Conservation (phyloP, 805 yeast genomes). For the Myxozyma nipponensis region DNA sequence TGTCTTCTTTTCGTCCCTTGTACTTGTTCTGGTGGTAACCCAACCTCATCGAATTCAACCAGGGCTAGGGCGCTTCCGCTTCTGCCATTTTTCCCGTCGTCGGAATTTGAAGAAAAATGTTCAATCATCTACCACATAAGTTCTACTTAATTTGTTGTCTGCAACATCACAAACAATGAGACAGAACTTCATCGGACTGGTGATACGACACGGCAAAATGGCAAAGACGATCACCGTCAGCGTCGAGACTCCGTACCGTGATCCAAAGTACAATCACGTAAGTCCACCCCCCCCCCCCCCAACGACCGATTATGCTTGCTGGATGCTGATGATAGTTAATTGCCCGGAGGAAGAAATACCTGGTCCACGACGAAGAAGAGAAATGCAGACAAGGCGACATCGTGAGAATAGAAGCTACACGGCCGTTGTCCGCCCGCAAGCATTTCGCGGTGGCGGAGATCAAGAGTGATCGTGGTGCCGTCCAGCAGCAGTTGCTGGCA, state of each 20-base stretch:
- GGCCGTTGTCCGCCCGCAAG: slow-evolving; percentile 79
- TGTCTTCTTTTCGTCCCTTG: no score
- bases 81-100: slow-evolving; percentile 15
- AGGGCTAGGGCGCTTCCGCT: no score
- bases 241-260: slow-evolving; percentile 71
- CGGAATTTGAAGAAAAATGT: no score
- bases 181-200: slow-evolving; percentile 88
- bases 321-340: slow-evolving; percentile 68
- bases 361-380: slow-evolving; percentile 92
- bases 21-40: no score
- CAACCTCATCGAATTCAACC: no score
- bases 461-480: slow-evolving; percentile 47
- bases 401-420: slow-evolving; percentile 81
- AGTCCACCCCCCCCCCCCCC: neutral
- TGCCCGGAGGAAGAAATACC: slow-evolving; percentile 71
- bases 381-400: slow-evolving; percentile 92
- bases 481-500: neutral
- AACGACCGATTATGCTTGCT: slow-evolving; percentile 35
- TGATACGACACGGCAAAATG: slow-evolving; percentile 95
- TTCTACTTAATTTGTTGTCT: neutral
- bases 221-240: slow-evolving; percentile 91
- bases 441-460: slow-evolving; percentile 90
- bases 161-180: slow-evolving; percentile 78
- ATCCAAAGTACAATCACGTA: slow-evolving; percentile 42
- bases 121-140: neutral